Conservation (phyloP, 768 basidiomycete species). For the Hygrophoropsis aurantiaca region DNA sequence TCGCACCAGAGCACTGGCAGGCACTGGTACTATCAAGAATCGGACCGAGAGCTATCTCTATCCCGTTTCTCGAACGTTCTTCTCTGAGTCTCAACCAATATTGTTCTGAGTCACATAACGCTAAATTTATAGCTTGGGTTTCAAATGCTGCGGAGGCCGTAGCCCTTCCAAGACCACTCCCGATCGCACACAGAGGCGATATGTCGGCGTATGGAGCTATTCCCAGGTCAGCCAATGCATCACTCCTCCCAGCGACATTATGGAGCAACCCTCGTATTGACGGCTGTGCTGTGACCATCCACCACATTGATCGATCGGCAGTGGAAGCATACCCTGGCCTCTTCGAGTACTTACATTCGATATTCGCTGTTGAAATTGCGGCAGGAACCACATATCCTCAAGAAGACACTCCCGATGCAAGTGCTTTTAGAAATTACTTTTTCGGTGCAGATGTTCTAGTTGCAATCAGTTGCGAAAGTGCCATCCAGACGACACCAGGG, state of each 20-base stretch:
- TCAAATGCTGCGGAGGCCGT: no score
- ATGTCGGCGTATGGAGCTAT: constrained; percentile 81
- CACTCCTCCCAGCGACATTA: constrained; percentile 45
- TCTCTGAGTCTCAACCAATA: no score
- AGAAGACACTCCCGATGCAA: constrained; percentile 53
- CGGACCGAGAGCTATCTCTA: no score
- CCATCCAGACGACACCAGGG: constrained; percentile 19
- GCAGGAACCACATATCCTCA: constrained; percentile 86
- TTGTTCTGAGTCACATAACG: no score
- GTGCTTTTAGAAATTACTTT: constrained; percentile 72
- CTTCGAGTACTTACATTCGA: constrained; percentile 54
- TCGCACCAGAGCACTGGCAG: no score
- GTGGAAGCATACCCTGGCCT: constrained; percentile 44
- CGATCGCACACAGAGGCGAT: no score
- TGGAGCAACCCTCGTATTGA: constrained; percentile 38
- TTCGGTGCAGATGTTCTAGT: constrained; percentile 77
- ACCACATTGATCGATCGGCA: constrained; percentile 35
- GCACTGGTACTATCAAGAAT: no score
- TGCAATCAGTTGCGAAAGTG: constrained; percentile 43
- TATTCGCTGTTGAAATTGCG: constrained; percentile 75
- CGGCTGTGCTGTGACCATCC: constrained; percentile 27
- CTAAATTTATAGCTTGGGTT: no score
- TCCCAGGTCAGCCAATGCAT: constrained; percentile 23
- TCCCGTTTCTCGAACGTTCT: no score
- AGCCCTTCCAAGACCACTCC: no score